Base-by-base conservation (phyloP, 2,329 filamentous ascomycete species). In the Emergomyces pasteurianus region DNA sequence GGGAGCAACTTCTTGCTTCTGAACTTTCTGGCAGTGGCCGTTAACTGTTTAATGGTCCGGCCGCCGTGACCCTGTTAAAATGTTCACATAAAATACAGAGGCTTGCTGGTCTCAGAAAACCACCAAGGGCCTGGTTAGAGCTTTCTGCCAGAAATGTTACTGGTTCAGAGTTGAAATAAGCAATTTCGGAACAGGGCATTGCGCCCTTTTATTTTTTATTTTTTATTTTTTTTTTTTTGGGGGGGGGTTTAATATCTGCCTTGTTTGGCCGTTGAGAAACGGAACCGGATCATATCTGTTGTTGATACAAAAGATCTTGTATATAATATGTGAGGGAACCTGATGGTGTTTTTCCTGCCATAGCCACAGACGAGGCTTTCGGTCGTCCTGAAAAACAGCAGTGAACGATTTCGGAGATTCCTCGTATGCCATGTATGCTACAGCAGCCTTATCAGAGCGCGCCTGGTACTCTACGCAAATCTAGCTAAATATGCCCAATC, bases 361-460 rank as follows among this genome's bases (percentile, higher is more conserved):
- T 26, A 47, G n/a, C n/a, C 46, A 23, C 46, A 47, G 3, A 26
- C n/a, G 4, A 26, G 8, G 31, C 31, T 21, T 47, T n/a, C 46
- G 7, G 14, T 10, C 23, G n/a, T 6, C 21, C n/a, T 8, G 8
- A 47, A 26, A 9, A 47, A 23, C n/a, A 47, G 23, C 46, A 47
- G 12, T 16, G 21, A 14, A 49, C 23, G 23, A 26, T 49, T 23
- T 43, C 18, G 40, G 40, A 49, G 21, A 49, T 23, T 12, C 23
- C 46, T 49, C 46, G 46, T 49, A 49, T 49, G 75, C 61, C 36
- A 28, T 26, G 50, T 28, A 34, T 26, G 36, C 50, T n/a, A n/a
- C n/a, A n/a, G n/a, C n/a, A n/a, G n/a, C n/a, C n/a, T n/a, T n/a
- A 26, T 53, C 50, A 34, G 36, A 28, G 26, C 28, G 10, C 14